Evolutionary conservation across 805 yeast genomes (phyloP), one percentile per base, ranked within the genome.

Genomic region (Candida xiaguanensis): DNA sequence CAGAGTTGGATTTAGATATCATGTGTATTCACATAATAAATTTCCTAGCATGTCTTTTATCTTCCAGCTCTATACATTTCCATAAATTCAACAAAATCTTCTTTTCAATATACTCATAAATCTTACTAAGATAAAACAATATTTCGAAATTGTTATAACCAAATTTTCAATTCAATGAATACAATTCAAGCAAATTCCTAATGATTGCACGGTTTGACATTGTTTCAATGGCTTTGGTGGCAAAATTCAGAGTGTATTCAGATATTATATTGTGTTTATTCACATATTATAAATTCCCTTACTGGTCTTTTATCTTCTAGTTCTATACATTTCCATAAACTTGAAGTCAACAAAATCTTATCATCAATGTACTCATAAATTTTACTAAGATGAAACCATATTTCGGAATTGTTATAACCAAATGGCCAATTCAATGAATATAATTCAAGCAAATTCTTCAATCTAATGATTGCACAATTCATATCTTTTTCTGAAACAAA

Each of bases 301-400:
- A 81, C 80, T 3, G 87, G 82, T 38, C 82, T 66, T 5, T 55
- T 52, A 47, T 80, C 84, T 51, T 80, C 87, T 45, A 81, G 65
- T 47, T 76, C 79, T 9, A 85, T 74, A 56, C 85, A 74, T 49
- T 65, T 74, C 80, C 87, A 75, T 41, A 85, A 62, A 7, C 81
- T 65, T 18, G 65, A 52, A 22, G 72, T 72, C 44, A 75, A 67
- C 15, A 66, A 59, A 8, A 58, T 44, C 43, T 70, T 70, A 43
- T 81, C 85, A 32, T 75, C 78, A 35, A 74, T 61, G 18, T 53
- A 63, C 45, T 81, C 89, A 54, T 83, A 83, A 16, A 85, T 71
- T 46, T 70, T 59, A 2, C 87, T 75, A 41, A 85, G 63, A 40
- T 74, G 73, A 74, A 78, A 82, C 84, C 90, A 83, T 9, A 82